Evolutionary conservation across 2,329 filamentous ascomycete genomes (phyloP).

Genomic region (Paecilomyces niveus): DNA sequence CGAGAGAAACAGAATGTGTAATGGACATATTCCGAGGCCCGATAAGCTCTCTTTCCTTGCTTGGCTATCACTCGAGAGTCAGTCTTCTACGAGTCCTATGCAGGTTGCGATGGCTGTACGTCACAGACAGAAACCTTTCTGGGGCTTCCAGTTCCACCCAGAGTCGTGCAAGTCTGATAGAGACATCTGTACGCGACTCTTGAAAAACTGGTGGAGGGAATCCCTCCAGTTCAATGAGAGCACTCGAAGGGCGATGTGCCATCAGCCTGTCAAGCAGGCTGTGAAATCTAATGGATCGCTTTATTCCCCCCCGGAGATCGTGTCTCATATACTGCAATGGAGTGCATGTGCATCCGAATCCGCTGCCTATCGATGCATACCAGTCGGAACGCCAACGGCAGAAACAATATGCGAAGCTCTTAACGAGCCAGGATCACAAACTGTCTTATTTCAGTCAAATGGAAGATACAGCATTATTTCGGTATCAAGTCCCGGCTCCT

Average conservation of each 20-base stretch:
- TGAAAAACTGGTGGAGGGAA: constrained; percentile 68
- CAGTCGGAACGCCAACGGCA: constrained; percentile 15
- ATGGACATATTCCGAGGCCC: constrained; percentile 7
- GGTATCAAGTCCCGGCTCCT: constrained; percentile 25
- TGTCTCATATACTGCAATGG: constrained; percentile 35
- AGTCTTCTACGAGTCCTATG: constrained; percentile 18
- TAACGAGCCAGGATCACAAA: constrained; percentile 22
- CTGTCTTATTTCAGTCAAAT: constrained; percentile 40
- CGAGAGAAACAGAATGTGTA: not conserved
- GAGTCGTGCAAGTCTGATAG: constrained; percentile 74
- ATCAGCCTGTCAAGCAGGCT: constrained; percentile 11
- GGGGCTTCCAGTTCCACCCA: constrained; percentile 85
- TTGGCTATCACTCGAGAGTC: constrained; percentile 48
- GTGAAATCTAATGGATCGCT: constrained; percentile 12
- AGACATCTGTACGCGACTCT: constrained; percentile 52
- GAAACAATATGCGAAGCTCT: constrained; percentile 28
- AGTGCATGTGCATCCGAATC: constrained; percentile 20
- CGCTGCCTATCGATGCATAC: constrained; percentile 19
- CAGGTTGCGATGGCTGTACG: constrained; percentile 68
- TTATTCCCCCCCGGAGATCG: constrained; percentile 34
- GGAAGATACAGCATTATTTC: constrained; percentile 30
- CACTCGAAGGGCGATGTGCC: constrained; percentile 16
- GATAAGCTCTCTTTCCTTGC: constrained; percentile 49
- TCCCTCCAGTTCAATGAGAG: constrained; percentile 54
- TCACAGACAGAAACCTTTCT: constrained; percentile 65